Conservation (phyloP, 768 basidiomycete genomes). For the Mycena metata region DNA sequence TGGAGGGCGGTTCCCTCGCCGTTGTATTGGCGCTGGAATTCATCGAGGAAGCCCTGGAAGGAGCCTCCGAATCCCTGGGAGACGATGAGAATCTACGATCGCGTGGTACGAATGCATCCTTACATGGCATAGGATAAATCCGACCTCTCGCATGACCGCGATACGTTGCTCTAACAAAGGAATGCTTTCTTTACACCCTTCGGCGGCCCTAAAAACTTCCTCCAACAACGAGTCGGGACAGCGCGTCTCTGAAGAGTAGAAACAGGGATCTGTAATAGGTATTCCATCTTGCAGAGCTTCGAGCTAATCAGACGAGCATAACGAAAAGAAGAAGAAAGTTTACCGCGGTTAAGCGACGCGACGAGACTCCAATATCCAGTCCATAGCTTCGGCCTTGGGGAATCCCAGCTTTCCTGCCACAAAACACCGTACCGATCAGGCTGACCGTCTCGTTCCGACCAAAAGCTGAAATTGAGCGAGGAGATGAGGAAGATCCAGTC, state of each 20-base stretch:
- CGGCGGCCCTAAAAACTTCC: constrained; percentile 74
- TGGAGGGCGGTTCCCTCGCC: constrained; percentile 77
- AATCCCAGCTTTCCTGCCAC: constrained; percentile 80
- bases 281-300: constrained; percentile 82
- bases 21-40: constrained; percentile 67
- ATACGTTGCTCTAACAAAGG: constrained; percentile 82
- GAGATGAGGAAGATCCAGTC: constrained; percentile 94
- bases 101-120: constrained; percentile 41
- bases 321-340: constrained; percentile 19
- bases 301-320: constrained; percentile 13
- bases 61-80: constrained; percentile 45
- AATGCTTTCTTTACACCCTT: constrained; percentile 70
- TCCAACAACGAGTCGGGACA: constrained; percentile 82
- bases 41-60: constrained; percentile 73
- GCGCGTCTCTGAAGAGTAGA: constrained; percentile 77
- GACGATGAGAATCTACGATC: neutral
- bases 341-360: constrained; percentile 87
- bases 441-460: constrained; percentile 78
- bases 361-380: constrained; percentile 93
- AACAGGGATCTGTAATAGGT: constrained; percentile 83
- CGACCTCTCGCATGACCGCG: constrained; percentile 83
- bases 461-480: constrained; percentile 89
- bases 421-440: constrained; percentile 80
- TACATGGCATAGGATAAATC: constrained; percentile 77
- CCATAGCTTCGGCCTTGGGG: constrained; percentile 63